These are phyloP conservation scores for Arthrobotrys conoides DNA, from an alignment of 2,329 filamentous ascomycete species.

Conservation along the genomic window DNA sequence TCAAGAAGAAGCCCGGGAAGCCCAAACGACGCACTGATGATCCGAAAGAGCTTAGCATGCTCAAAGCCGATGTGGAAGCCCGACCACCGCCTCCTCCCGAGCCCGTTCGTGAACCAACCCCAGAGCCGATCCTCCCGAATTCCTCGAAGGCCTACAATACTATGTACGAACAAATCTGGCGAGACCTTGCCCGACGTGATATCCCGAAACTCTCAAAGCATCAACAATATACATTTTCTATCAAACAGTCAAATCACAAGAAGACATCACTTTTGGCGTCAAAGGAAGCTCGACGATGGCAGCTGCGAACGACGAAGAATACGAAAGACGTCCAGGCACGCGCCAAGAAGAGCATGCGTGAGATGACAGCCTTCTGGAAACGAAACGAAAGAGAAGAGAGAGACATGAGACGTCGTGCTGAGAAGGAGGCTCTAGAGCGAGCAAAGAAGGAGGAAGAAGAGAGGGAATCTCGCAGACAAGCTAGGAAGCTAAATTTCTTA, in stretches of 20 bases:
- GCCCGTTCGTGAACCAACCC: constrained; percentile 55
- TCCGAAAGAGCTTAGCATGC: constrained; percentile 67
- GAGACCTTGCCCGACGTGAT: constrained; percentile 92
- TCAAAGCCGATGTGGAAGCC: constrained; percentile 74
- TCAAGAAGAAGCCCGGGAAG: constrained; percentile 70
- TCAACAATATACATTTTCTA: constrained; percentile 85
- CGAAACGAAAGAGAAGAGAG: constrained; percentile 97
- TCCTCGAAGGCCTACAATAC: constrained; percentile 91
- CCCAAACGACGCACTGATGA: constrained; percentile 66
- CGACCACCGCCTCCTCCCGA: constrained; percentile 29
- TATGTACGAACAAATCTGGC: constrained; percentile 97
- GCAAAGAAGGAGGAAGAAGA: constrained; percentile 97
- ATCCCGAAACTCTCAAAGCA: constrained; percentile 92
- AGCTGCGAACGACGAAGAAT: constrained; percentile 97
- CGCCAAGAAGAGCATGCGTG: constrained; percentile 97
- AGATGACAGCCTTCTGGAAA: constrained; percentile 99
- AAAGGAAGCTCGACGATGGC: constrained; percentile 97
- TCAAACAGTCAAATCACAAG: constrained; percentile 93
- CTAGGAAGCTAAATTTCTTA: constrained; percentile 98
- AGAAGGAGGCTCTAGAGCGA: constrained; percentile 95
- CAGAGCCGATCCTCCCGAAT: constrained; percentile 62
- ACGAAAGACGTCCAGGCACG: constrained; percentile 97
- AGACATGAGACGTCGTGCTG: constrained; percentile 91
- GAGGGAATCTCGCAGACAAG: constrained; percentile 95
- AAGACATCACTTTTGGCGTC: constrained; percentile 97